Percentiles rank a stretch among this genome's conserved stretches.
Evolutionary conservation across 192 early-diverging fungal genomes (phyloP).

Genomic region (Coemansia sp.): DNA sequence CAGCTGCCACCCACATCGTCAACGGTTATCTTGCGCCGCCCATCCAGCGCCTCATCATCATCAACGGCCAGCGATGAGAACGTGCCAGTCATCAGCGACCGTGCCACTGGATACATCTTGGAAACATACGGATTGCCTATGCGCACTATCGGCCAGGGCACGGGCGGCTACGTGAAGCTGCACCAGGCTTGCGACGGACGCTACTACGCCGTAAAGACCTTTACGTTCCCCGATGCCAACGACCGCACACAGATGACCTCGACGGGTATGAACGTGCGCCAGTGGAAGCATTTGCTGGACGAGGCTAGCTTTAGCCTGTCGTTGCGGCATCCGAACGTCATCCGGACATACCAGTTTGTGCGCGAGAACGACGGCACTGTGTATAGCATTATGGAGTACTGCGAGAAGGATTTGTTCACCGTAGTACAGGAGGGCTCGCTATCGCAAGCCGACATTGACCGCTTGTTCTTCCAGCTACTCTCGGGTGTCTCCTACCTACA

Average conservation of each 20-base stretch:
- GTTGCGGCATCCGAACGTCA: slow-evolving; percentile 75
- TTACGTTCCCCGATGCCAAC: slow-evolving; percentile 41
- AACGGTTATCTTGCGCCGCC: slow-evolving; percentile 51
- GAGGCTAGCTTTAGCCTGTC: slow-evolving; percentile 58
- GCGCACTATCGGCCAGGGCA: slow-evolving; percentile 56
- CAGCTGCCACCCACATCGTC: slow-evolving; percentile 45
- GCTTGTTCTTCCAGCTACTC: slow-evolving; percentile 79
- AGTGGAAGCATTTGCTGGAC: slow-evolving; percentile 54
- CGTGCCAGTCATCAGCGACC: slow-evolving; percentile 54
- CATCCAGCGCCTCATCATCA: slow-evolving; percentile 47
- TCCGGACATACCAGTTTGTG: slow-evolving; percentile 75
- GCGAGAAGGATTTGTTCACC: slow-evolving; percentile 82
- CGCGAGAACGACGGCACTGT: slow-evolving; percentile 63
- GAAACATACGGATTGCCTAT: slow-evolving; percentile 51
- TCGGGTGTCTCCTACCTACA: slow-evolving; percentile 78
- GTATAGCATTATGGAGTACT: slow-evolving; percentile 90
- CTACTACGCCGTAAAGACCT: slow-evolving; percentile 56
- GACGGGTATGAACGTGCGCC: slow-evolving; percentile 45
- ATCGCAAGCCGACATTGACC: slow-evolving; percentile 73
- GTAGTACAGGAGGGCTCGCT: slow-evolving; percentile 75
- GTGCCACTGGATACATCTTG: slow-evolving; percentile 50
- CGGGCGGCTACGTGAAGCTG: slow-evolving; percentile 56
- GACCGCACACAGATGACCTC: slow-evolving; percentile 42
- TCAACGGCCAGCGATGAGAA: slow-evolving; percentile 53
- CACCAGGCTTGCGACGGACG: slow-evolving; percentile 54